Conservation (phyloP, 192 early-diverging fungal species). For the Cladochytrium replicatum region DNA sequence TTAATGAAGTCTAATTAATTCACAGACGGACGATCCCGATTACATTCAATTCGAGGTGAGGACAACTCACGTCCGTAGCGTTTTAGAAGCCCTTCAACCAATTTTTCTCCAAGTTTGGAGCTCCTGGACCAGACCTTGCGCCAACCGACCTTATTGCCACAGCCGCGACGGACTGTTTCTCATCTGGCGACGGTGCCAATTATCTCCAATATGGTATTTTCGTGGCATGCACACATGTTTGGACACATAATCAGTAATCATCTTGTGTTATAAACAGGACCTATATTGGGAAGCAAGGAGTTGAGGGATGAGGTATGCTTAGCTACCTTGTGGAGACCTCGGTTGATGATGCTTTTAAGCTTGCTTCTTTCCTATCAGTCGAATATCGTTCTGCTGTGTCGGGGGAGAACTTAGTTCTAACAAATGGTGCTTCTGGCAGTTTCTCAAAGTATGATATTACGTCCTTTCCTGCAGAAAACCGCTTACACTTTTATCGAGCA, state of each 20-base stretch:
- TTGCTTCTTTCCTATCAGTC: slow-evolving; percentile 22
- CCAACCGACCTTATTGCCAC: slow-evolving; percentile 5
- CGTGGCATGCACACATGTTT: slow-evolving; percentile 10
- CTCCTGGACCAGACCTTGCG: slow-evolving; percentile 23
- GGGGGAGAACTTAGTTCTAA: slow-evolving; percentile 11
- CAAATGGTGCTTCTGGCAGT: slow-evolving; percentile 30
- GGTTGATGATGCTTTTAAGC: neutral
- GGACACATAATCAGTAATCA: neutral
- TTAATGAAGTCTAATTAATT: too few species aligned
- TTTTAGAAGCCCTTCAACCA: too few species aligned
- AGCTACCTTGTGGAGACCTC: neutral
- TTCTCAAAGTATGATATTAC: slow-evolving; percentile 23
- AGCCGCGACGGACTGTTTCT: slow-evolving; percentile 5
- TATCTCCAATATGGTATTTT: slow-evolving; percentile 31
- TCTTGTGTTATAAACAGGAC: neutral
- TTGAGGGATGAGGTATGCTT: neutral
- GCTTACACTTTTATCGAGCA: slow-evolving; percentile 5
- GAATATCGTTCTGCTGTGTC: slow-evolving; percentile 14
- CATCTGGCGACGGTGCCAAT: slow-evolving; percentile 4
- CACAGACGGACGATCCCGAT: slow-evolving; percentile 13
- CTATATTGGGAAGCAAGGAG: neutral
- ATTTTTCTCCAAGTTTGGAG: slow-evolving; percentile 22
- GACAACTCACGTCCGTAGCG: too few species aligned
- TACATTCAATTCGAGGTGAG: slow-evolving; percentile 26
- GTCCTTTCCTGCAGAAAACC: neutral